Conservation (phyloP, 768 basidiomycete species). For the Boletus edulis region DNA sequence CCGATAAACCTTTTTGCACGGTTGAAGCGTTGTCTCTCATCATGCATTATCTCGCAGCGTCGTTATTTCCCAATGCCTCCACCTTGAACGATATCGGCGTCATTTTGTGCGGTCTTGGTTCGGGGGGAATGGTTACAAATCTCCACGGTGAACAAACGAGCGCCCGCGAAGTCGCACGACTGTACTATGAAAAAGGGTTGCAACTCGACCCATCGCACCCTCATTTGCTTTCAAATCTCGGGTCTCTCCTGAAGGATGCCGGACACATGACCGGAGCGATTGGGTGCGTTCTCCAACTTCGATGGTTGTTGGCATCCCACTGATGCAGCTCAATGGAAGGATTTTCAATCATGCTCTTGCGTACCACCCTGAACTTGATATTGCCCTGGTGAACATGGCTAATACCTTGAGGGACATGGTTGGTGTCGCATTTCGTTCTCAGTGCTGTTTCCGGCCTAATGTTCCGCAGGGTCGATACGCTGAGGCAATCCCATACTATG, state of each 20-base stretch:
- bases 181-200: conserved; percentile 46
- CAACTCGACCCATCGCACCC: conserved; percentile 45
- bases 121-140: conserved; percentile 19
- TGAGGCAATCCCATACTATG: conserved; percentile 46
- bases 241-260: conserved; percentile 49
- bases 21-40: conserved; percentile 40
- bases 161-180: conserved; percentile 37
- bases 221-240: conserved; percentile 49
- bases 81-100: conserved; percentile 53
- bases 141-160: conserved; percentile 20
- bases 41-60: conserved; percentile 47
- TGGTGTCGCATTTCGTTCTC: conserved; percentile 3
- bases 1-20: conserved; percentile 28
- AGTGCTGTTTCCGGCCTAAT: background rate
- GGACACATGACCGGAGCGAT: conserved; percentile 43
- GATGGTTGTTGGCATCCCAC: conserved; percentile 1
- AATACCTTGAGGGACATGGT: conserved; percentile 51
- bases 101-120: conserved; percentile 37
- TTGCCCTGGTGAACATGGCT: conserved; percentile 50
- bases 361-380: conserved; percentile 45
- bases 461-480: conserved; percentile 36
- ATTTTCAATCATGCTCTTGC: conserved; percentile 40
- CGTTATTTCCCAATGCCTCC: conserved; percentile 43
- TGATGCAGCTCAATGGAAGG: conserved; percentile 18
- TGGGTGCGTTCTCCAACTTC: conserved; percentile 26